Evolutionary conservation across 805 yeast genomes (phyloP).

Genomic region (Ogataea nakhonphanomensis): DNA sequence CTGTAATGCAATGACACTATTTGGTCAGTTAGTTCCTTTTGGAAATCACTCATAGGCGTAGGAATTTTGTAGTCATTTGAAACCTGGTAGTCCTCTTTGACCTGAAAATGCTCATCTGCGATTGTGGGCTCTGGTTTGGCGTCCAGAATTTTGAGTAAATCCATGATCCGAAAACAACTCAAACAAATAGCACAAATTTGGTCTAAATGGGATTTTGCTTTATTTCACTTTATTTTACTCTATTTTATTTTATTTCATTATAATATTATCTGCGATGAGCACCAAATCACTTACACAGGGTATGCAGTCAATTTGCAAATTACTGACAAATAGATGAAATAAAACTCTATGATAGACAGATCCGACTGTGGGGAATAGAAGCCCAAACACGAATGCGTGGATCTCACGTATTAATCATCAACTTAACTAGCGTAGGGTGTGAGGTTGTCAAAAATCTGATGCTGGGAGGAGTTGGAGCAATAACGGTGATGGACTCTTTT

Average conservation of each 20-base stretch:
- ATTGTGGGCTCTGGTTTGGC: slow-evolving; percentile 83
- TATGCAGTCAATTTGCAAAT: not conserved
- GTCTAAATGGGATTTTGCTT: no score
- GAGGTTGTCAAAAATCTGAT: slow-evolving; percentile 83
- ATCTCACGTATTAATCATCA: slow-evolving; percentile 66
- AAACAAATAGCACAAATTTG: not conserved
- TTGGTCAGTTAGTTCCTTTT: slow-evolving; percentile 85
- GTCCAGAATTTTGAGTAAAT: slow-evolving; percentile 69
- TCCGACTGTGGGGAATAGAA: slow-evolving; percentile 92
- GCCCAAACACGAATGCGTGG: slow-evolving; percentile 78
- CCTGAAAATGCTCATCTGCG: slow-evolving; percentile 49
- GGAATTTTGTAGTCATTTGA: slow-evolving; percentile 72
- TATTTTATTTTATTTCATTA: no score
- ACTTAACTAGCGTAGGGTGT: slow-evolving; percentile 72
- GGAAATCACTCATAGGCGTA: slow-evolving; percentile 82
- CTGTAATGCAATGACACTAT: slow-evolving; percentile 88
- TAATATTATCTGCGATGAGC: slow-evolving; percentile 2
- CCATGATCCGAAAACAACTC: slow-evolving; percentile 43
- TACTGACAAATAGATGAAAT: slow-evolving; percentile 57
- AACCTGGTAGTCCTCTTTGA: slow-evolving; percentile 32
- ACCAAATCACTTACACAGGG: slow-evolving; percentile 15
- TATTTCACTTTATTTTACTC: not conserved
- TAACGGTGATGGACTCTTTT: slow-evolving; percentile 65
- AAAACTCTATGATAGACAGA: slow-evolving; percentile 91
- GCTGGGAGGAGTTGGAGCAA: slow-evolving; percentile 80